phyloP scores from a whole-genome alignment of 345 rosid genomes.

The Nephelium lappaceum region DNA sequence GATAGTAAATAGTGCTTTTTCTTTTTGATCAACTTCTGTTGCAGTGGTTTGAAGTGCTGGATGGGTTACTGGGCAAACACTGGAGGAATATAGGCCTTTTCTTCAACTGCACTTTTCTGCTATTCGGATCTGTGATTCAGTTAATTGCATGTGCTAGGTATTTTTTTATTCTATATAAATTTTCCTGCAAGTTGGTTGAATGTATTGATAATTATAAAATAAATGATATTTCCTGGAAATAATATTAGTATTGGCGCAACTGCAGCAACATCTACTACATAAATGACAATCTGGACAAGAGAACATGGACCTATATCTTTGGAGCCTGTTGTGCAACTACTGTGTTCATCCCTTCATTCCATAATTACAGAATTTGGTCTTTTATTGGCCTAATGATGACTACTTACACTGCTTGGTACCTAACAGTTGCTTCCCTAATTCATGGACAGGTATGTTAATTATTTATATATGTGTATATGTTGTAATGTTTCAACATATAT shows the following conservation, averaged over 20 bases:
- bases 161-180: too few relatives aligned
- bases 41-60: slow-evolving; percentile 99
- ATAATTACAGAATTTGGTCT: slow-evolving; percentile 94
- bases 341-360: slow-evolving; percentile 96
- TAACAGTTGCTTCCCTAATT: slow-evolving; percentile 80
- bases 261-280: slow-evolving; percentile 96
- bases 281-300: slow-evolving; percentile 96
- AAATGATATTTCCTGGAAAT: background rate
- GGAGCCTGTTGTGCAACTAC: slow-evolving; percentile 99
- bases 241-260: too few relatives aligned
- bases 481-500: background rate
- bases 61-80: slow-evolving; percentile 91
- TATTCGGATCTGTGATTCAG: slow-evolving; percentile 97
- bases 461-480: too few relatives aligned
- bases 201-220: background rate
- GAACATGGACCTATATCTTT: slow-evolving; percentile 99
- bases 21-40: background rate
- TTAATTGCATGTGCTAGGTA: slow-evolving; percentile 99
- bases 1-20: background rate
- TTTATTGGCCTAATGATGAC: slow-evolving; percentile 93
- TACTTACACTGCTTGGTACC: slow-evolving; percentile 93
- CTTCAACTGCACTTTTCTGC: slow-evolving; percentile 95
- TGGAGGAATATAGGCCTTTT: slow-evolving; percentile 91
- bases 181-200: too few relatives aligned
- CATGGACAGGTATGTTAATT: slow-evolving; percentile 74